Conservation (phyloP, 2,329 filamentous ascomycete genomes). For the Curvularia eragrostidis region DNA sequence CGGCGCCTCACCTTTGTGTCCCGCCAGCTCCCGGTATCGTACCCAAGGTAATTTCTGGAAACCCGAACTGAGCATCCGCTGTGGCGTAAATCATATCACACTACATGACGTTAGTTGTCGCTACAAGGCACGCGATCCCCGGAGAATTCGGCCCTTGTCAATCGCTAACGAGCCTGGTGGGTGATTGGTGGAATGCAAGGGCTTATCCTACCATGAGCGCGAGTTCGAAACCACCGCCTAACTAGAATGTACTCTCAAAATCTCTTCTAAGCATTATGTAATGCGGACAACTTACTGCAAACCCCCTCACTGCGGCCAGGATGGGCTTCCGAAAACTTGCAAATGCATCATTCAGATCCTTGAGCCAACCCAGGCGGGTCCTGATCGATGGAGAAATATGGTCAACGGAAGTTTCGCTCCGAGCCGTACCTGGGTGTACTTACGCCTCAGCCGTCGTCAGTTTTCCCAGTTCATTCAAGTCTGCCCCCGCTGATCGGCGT, state of each 20-base stretch:
- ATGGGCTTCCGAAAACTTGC: constrained; percentile 86
- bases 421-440: background rate
- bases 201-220: constrained; percentile 75
- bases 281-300: constrained; percentile 60
- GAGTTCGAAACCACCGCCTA: constrained; percentile 92
- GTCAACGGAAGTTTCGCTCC: background rate
- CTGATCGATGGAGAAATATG: background rate
- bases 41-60: constrained; percentile 94
- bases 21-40: constrained; percentile 90
- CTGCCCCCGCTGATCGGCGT: constrained; percentile 73
- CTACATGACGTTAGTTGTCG: constrained; percentile 18
- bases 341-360: constrained; percentile 84
- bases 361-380: constrained; percentile 87
- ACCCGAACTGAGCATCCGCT: constrained; percentile 83
- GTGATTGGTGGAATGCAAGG: constrained; percentile 46
- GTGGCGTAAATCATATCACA: constrained; percentile 88
- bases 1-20: constrained; percentile 62
- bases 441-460: constrained; percentile 79
- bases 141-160: constrained; percentile 8
- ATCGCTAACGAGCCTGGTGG: background rate
- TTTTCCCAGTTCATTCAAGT: constrained; percentile 96
- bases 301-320: constrained; percentile 89
- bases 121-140: background rate
- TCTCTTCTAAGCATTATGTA: background rate
- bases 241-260: constrained; percentile 38